Conservation (phyloP, 2,329 filamentous ascomycete species). For the Rhexocercosporidium sp. region DNA sequence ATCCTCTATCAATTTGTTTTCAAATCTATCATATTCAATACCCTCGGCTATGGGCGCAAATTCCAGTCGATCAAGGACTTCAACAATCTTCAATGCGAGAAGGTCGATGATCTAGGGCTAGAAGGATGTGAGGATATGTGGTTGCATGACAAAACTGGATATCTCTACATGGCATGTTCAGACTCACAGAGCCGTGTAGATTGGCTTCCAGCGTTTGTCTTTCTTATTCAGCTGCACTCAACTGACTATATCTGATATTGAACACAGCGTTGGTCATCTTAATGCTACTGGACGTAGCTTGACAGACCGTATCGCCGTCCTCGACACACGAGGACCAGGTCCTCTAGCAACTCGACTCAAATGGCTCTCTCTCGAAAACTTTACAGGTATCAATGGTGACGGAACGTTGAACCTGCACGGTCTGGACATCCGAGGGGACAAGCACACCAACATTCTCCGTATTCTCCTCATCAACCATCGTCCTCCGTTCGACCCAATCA, state of each 20-base stretch:
- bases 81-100: slow-evolving; percentile 37
- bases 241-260: background rate
- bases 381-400: slow-evolving; percentile 36
- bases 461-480: slow-evolving; percentile 45
- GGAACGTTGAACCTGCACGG: slow-evolving; percentile 42
- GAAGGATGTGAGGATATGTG: slow-evolving; percentile 42
- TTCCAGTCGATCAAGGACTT: slow-evolving; percentile 43
- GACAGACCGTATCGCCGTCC: slow-evolving; percentile 34
- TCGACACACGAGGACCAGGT: slow-evolving; percentile 36
- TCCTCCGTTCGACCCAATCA: slow-evolving; percentile 41
- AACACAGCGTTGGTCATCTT: slow-evolving; percentile 29
- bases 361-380: slow-evolving; percentile 34
- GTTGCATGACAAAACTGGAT: slow-evolving; percentile 37
- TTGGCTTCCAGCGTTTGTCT: slow-evolving; percentile 40
- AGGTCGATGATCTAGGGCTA: slow-evolving; percentile 33
- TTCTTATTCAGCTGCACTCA: background rate
- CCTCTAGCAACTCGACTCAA: slow-evolving; percentile 31
- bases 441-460: slow-evolving; percentile 32
- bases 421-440: slow-evolving; percentile 41
- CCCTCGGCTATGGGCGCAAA: slow-evolving; percentile 41
- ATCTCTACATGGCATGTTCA: slow-evolving; percentile 40
- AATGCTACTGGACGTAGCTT: slow-evolving; percentile 35
- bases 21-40: slow-evolving; percentile 39
- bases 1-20: slow-evolving; percentile 42
- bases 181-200: slow-evolving; percentile 28